Base-by-base conservation (phyloP, 768 basidiomycete genomes). In the Flagelloscypha sp. region DNA sequence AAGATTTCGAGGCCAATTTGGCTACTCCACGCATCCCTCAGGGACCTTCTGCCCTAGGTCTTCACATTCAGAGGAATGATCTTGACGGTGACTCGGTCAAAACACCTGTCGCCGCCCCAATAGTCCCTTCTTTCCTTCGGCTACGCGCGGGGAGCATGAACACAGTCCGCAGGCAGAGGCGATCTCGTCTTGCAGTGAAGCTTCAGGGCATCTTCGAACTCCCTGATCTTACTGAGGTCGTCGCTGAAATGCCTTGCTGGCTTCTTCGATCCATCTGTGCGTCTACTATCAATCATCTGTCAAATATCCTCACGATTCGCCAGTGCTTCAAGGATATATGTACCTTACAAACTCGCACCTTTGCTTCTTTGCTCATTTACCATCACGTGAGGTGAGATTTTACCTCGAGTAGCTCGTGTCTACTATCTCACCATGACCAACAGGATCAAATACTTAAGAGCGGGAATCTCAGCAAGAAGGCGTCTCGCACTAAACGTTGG, bases 331-430 rank as follows among this genome's bases (percentile, higher is more conserved):
- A 59, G 94, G 94, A 2, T 98, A 94, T 54, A 87, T 99, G 76
- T 99, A 94, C 56, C 66, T 98, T 32, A 98, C 94, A 1, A 86
- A 86, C 48, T 78, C 83, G 8, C 85, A 94, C 54, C 58, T 98
- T 13, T 97, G 94, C 62, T 99, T 99, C 66, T 99, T 93, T 57
- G 89, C 89, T 2, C 89, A 89, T 54, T 84, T 94, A 79, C 89
- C 89, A 12, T 70, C 79, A 20, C 70, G 80, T 63, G 90, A 93
- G 72, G 92, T 92, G 41, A 30, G 64, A 34, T 38, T 40, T 29
- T 31, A 33, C 35, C 23, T 28, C 12, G 23, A 12, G 20, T 24
- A 12, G 23, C 27, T 23, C 24, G 21, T 28, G 18, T 33, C 7
- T 21, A 21, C 20, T 12, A 11, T 28, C 16, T 40, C 24, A 40